Evolutionary conservation across 768 basidiomycete genomes (phyloP).

Genomic region (Tricholoma saponaceum): DNA sequence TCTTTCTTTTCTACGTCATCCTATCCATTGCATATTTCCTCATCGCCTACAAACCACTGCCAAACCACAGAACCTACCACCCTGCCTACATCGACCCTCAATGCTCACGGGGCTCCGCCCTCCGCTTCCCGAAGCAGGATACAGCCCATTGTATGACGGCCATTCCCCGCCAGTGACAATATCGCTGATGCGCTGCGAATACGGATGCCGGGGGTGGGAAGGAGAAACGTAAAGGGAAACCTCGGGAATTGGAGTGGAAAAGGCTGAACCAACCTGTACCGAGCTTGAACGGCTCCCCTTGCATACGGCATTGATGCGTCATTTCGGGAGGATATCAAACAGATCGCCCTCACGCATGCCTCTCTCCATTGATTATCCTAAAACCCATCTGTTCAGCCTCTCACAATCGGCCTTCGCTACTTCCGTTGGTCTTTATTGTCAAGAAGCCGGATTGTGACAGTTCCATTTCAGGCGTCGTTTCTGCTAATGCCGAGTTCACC

Average conservation of each 20-base stretch:
- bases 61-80: slow-evolving; percentile 35
- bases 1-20: slow-evolving; percentile 34
- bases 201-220: background rate
- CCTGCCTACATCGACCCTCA: slow-evolving; percentile 24
- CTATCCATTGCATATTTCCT: slow-evolving; percentile 31
- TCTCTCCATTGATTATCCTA: too few relatives aligned
- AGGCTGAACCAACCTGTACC: background rate
- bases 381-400: too few relatives aligned
- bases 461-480: too few relatives aligned
- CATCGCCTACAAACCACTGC: slow-evolving; percentile 36
- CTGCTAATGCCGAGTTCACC: too few relatives aligned
- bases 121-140: slow-evolving; percentile 4
- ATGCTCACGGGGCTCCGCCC: slow-evolving; percentile 5
- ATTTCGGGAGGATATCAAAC: too few relatives aligned
- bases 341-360: too few relatives aligned
- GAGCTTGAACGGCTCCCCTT: slow-evolving; percentile 22
- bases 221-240: background rate
- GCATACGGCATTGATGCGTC: slow-evolving; percentile 27
- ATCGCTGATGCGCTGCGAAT: background rate
- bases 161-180: background rate
- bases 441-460: too few relatives aligned
- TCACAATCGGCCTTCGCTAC: too few relatives aligned
- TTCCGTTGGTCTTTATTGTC: too few relatives aligned
- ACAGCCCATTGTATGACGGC: slow-evolving; percentile 3
- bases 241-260: slow-evolving; percentile 1